Evolutionary conservation across 2,329 filamentous ascomycete species (phyloP), one percentile per base, ranked within the genome.

Genomic region (Coniochaeta pulveracea): DNA sequence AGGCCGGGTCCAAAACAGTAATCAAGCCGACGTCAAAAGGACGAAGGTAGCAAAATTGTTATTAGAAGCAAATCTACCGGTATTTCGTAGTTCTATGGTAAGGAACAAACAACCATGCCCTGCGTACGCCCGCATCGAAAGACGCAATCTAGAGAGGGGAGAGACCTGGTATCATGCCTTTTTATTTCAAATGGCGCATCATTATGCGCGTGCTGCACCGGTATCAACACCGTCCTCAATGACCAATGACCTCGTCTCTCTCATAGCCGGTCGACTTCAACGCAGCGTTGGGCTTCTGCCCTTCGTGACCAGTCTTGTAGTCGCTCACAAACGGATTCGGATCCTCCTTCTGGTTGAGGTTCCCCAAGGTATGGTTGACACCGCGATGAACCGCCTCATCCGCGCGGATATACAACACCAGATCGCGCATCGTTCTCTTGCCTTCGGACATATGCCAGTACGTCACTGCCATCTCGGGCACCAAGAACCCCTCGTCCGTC

Each of bases 401-500:
- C 4, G 46, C 46, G 26, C 88, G 72, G 44, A 95, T 83, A 54
- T 96, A 95, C 33, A 91, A 61, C 34, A 96, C 68, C 40, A 96
- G 58, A 49, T 96, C 85, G 47, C 70, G 73, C 84, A 98, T 94
- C 2, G 76, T 83, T 17, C 79, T 72, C 37, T 80, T 66, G 3
- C 76, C 81, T 53, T 94, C 80, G 0, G 88, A 86, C 77, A 98
- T 95, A 26, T 83, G 76, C 85, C 88, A 98, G 60, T 98, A 98
- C 43, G 77, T 69, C 31, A 95, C 59, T 0, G 91, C 91, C 43
- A 98, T 86, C 38, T 93, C 84, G 0, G 91, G 91, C 3, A 91
- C 85, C 34, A 69, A 47, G 48, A 93, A 78, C 6, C 76, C 70
- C 2, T 62, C 58, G 39, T 74, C 66, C 17, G 73, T 65, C 88